Evolutionary conservation across 306 rosid genomes (phyloP).

Genomic region (Lathyrus aphaca): DNA sequence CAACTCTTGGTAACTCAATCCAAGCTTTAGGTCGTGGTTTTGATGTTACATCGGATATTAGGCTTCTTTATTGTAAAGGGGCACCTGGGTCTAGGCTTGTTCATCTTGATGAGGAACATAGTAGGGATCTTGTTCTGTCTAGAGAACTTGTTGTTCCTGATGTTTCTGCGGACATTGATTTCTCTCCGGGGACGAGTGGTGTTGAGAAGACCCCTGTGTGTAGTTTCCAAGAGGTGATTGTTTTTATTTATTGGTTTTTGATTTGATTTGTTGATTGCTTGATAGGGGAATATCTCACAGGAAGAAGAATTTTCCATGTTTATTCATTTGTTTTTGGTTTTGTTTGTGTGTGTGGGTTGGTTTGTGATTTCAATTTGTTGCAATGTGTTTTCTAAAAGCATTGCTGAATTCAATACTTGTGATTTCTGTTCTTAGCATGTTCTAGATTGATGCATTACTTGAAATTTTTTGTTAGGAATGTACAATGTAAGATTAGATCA

Average conservation of each 20-base stretch:
- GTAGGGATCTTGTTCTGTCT: conserved; percentile 64
- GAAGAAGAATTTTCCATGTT: conserved; percentile 17
- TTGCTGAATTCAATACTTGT: conserved; percentile 4
- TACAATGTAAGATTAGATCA: neutral
- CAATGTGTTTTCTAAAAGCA: conserved; percentile 31
- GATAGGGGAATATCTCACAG: neutral
- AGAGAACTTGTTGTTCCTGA: conserved; percentile 58
- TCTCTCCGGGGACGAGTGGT: conserved; percentile 47
- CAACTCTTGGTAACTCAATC: conserved; percentile 77
- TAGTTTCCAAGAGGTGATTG: conserved; percentile 70
- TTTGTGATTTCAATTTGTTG: conserved; percentile 32
- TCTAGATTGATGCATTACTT: conserved; percentile 1
- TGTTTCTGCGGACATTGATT: conserved; percentile 68
- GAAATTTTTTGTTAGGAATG: conserved; percentile 1
- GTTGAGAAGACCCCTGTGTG: conserved; percentile 57
- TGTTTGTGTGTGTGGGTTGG: conserved; percentile 16
- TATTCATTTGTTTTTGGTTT: conserved; percentile 28
- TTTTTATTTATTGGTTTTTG: conserved; percentile 30
- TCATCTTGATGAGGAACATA: conserved; percentile 56
- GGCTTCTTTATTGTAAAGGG: conserved; percentile 93
- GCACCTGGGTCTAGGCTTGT: conserved; percentile 88
- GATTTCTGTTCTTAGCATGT: neutral
- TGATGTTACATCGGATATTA: conserved; percentile 93
- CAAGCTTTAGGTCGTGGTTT: conserved; percentile 96
- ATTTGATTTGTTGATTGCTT: conserved; percentile 13